These are phyloP conservation scores for Perkinsus olseni DNA, from an alignment of 169 alveolate genomes.

Conservation along the genomic window DNA sequence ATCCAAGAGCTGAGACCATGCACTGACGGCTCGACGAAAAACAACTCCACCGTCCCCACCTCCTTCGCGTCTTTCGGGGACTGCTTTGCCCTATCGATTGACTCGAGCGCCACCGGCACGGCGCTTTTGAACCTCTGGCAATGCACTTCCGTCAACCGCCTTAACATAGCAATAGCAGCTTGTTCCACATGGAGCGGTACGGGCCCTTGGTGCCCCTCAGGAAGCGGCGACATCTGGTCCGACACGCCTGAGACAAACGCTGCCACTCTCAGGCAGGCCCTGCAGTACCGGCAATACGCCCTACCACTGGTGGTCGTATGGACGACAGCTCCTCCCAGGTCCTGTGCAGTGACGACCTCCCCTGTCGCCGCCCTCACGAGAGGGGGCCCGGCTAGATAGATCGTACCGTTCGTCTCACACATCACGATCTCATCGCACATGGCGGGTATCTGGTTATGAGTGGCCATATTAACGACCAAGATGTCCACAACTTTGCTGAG, in stretches of 20 bases:
- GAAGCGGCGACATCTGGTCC: background rate
- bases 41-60: background rate
- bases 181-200: background rate
- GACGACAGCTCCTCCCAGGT: slow-evolving; percentile 56
- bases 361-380: slow-evolving; percentile 67
- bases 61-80: background rate
- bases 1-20: background rate
- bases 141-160: background rate
- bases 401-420: slow-evolving; percentile 58
- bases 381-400: slow-evolving; percentile 56
- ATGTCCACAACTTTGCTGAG: no score
- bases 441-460: slow-evolving; percentile 34
- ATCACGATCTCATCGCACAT: slow-evolving; percentile 65
- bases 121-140: background rate
- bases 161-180: background rate
- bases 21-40: no score
- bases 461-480: no score
- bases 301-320: slow-evolving; percentile 55
- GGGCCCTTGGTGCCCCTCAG: background rate
- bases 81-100: background rate
- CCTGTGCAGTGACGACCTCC: slow-evolving; percentile 60
- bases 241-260: background rate
- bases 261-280: background rate
- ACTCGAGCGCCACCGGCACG: background rate
- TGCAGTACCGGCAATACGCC: slow-evolving; percentile 10